Percentiles rank a stretch among this genome's conserved stretches.
Conservation (phyloP, 1,139 yeast species). For the Scheffersomyces insectosa region DNA sequence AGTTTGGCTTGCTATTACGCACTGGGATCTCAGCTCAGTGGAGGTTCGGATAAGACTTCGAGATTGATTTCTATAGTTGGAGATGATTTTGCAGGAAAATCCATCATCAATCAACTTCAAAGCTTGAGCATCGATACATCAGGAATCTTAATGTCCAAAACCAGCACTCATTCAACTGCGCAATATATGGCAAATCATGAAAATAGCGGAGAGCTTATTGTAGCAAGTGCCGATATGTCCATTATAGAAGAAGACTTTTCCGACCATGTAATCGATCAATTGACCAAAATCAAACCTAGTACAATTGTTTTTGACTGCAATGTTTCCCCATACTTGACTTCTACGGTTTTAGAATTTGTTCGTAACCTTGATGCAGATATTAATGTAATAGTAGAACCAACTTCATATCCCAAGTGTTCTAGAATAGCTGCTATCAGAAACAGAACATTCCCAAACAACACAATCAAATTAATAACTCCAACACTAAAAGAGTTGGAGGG, state of each 20-base stretch:
- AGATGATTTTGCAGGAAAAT: conserved; percentile 53
- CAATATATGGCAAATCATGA: conserved; percentile 74
- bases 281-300: conserved; percentile 35
- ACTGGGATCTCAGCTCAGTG: conserved; percentile 14
- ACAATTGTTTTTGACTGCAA: conserved; percentile 70
- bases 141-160: conserved; percentile 35
- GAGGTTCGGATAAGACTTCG: conserved; percentile 14
- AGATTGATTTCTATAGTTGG: conserved; percentile 65
- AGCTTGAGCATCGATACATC: conserved; percentile 32
- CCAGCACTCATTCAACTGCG: conserved; percentile 46
- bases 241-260: conserved; percentile 53
- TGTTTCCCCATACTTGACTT: conserved; percentile 45
- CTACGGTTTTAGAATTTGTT: conserved; percentile 32
- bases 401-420: conserved; percentile 62
- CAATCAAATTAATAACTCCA: conserved; percentile 59
- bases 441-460: conserved; percentile 32
- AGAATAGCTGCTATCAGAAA: conserved; percentile 29
- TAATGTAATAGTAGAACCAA: conserved; percentile 68
- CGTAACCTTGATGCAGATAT: conserved; percentile 17
- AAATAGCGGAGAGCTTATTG: conserved; percentile 57
- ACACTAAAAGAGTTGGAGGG: conserved; percentile 61
- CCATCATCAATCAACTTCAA: conserved; percentile 33
- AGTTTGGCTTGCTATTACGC: conserved; percentile 51
- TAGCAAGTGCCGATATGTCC: conserved; percentile 86
- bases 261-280: conserved; percentile 37